Percentiles rank a stretch among this genome's conserved stretches.
phyloP scores from a whole-genome alignment of 169 alveolate genomes.

The Plasmodium vivax region DNA sequence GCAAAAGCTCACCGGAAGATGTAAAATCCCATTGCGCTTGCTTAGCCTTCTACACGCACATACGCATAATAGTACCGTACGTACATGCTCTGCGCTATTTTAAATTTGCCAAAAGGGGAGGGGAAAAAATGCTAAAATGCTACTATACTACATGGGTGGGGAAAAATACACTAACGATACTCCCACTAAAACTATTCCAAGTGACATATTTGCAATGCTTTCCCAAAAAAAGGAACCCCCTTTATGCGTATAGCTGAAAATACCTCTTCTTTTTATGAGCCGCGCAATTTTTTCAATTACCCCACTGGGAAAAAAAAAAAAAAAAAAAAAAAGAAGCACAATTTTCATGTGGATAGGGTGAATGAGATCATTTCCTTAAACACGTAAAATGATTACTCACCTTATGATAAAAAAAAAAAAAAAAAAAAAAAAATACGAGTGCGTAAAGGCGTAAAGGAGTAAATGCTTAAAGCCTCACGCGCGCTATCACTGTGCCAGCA shows the following conservation, averaged over 20 bases:
- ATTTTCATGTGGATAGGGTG: neutral
- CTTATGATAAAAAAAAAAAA: neutral
- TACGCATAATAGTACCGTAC: neutral
- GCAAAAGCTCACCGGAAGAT: neutral
- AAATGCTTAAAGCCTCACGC: neutral
- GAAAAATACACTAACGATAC: neutral
- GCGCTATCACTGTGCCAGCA: neutral
- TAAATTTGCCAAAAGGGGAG: neutral
- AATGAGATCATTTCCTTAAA: neutral
- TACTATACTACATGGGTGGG: neutral
- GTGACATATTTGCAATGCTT: neutral
- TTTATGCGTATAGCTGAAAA: neutral
- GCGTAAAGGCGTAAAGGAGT: neutral
- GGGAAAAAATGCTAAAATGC: neutral
- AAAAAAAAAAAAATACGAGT: neutral
- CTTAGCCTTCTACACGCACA: neutral
- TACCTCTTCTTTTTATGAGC: neutral
- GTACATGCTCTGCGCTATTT: neutral
- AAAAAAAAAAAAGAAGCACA: neutral
- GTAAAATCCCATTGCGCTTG: neutral
- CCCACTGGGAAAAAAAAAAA: neutral
- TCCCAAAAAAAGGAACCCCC: neutral
- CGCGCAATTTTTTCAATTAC: neutral
- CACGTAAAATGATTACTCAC: neutral
- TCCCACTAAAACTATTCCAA: neutral